Base-by-base conservation (phyloP, 768 basidiomycete genomes). In the Phylloporus sp. region DNA sequence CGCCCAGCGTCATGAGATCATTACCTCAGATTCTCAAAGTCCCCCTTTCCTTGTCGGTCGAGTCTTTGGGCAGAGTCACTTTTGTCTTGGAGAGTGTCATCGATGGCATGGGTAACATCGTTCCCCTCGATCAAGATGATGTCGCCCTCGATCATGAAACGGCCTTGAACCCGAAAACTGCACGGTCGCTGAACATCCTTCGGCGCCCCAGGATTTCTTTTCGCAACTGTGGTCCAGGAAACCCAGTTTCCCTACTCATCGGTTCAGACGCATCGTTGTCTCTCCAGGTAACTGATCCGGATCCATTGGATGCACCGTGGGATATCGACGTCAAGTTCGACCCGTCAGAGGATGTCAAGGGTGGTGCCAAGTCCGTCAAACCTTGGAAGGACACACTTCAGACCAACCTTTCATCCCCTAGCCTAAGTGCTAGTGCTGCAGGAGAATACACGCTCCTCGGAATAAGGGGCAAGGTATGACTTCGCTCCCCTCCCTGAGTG, bases 41-140 rank as follows among this genome's bases (percentile, higher is more conserved):
- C 22, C 90, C 90, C 17, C 69, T 91, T 46, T 76, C 77, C 2
- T 70, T 89, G 8, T 69, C 83, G 5, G 69, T 87, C 46, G 77
- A 80, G 48, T 64, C 75, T 6, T 72, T 82, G 9, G 90, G 89
- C 3, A 77, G 74, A 31, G 82, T 90, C 61, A 67, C 79, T 3
- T 91, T 89, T 58, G 75, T 79, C 10, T 72, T 96, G 21, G 86
- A 94, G 57, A 82, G 84, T 55, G 78, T 97, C 21, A 77, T 78
- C n/a, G 94, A 96, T 58, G 79, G 82, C 13, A 70, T 86, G 42
- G 90, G 90, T 14, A 96, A 97, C 58, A 61, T 78, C 10, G 72
- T 89, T n/a, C 71, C 63, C 23, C 71, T 77, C 26, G 68, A 65
- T 26, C 66, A 62, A 42, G 73, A 66, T 20, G 47, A 59, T n/a